Conservation (phyloP, 129 eudicot genomes). For the Rutidosis leptorrhynchoides region DNA sequence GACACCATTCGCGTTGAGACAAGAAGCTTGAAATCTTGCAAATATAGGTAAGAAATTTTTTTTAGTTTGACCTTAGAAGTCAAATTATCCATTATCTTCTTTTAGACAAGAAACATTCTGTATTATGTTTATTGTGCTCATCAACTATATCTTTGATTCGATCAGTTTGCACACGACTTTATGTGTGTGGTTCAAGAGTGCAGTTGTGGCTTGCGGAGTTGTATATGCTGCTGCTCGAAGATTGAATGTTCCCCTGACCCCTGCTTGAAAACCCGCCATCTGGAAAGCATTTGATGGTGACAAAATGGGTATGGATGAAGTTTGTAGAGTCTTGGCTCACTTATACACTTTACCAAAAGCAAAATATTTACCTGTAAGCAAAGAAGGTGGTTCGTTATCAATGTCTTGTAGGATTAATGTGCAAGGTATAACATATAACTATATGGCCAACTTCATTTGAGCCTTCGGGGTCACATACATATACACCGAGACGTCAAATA, state of each 20-base stretch:
- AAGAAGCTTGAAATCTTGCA: constrained; percentile 95
- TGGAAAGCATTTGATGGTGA: constrained; percentile 96
- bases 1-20: constrained; percentile 62
- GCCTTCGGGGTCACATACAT: too few relatives aligned
- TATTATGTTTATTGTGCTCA: constrained; percentile 7
- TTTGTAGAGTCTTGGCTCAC: constrained; percentile 75
- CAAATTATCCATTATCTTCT: too few relatives aligned
- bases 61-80: too few relatives aligned
- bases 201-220: constrained; percentile 92
- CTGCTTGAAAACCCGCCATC: constrained; percentile 97
- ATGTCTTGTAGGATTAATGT: too few relatives aligned
- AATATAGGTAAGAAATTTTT: constrained; percentile 58
- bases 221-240: constrained; percentile 91
- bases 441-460: too few relatives aligned
- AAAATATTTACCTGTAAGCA: constrained; percentile 79
- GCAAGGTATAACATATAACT: too few relatives aligned
- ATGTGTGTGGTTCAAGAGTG: constrained; percentile 91
- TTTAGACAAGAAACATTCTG: neutral
- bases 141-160: constrained; percentile 1
- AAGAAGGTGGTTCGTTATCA: constrained; percentile 70
- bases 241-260: constrained; percentile 69
- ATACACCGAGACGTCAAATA: too few relatives aligned
- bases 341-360: constrained; percentile 78
- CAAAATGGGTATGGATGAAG: constrained; percentile 82
- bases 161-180: constrained; percentile 80